Conservation (phyloP, 768 basidiomycete genomes). For the Tulasnella calospora region DNA sequence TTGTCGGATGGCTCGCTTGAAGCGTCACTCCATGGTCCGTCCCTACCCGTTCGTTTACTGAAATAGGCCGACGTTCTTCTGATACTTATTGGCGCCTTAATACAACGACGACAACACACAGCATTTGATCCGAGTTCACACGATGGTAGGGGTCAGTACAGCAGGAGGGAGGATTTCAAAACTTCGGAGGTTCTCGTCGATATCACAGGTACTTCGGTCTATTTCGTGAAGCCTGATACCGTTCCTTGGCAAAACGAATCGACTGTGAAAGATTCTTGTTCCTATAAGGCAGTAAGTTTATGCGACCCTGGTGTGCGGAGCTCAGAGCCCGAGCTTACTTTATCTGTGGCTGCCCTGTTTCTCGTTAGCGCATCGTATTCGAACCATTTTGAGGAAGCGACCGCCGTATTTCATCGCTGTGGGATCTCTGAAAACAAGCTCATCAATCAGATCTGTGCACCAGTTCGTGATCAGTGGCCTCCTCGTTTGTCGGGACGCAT, state of each 20-base stretch:
- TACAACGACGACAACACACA: not conserved
- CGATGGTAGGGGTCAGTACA: not conserved
- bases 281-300: not conserved
- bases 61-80: not conserved
- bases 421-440: not conserved
- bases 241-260: not conserved
- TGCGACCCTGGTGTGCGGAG: not conserved
- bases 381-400: not conserved
- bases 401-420: not conserved
- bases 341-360: too few species aligned
- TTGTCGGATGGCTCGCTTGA: not conserved
- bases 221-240: not conserved
- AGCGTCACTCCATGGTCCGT: not conserved
- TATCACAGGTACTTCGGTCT: not conserved
- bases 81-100: not conserved
- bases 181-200: not conserved
- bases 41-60: not conserved
- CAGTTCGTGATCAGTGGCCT: too few species aligned
- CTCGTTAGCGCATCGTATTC: not conserved
- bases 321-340: not conserved
- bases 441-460: too few species aligned
- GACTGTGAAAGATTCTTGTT: too few species aligned
- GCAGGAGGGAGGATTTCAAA: not conserved
- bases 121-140: not conserved
- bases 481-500: too few species aligned